Evolutionary conservation across 495 filamentous ascomycete species (phyloP).

Genomic region (Penicillium paxilli): DNA sequence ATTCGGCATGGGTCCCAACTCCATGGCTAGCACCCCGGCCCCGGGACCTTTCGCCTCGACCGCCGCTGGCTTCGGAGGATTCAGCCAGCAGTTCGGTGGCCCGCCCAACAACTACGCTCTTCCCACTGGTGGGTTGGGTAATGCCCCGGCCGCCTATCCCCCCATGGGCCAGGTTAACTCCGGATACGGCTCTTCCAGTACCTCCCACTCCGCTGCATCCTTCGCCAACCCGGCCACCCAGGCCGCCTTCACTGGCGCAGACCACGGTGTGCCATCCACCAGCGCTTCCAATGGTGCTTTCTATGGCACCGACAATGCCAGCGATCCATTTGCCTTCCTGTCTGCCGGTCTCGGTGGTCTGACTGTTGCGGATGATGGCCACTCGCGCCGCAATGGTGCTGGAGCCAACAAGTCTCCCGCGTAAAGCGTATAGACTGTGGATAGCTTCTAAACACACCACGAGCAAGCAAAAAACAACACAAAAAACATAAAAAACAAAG

Average conservation of each 20-base stretch:
- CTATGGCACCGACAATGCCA: constrained; percentile 60
- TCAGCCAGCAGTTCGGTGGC: constrained; percentile 81
- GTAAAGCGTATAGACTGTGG: constrained; percentile 27
- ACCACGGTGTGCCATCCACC: constrained; percentile 60
- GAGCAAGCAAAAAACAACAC: no score
- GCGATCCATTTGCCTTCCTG: constrained; percentile 88
- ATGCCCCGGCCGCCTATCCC: constrained; percentile 75
- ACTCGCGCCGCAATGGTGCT: constrained; percentile 74
- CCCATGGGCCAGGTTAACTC: constrained; percentile 74
- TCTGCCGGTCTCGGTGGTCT: constrained; percentile 77
- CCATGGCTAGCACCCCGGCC: constrained; percentile 82
- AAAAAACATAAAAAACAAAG: background rate
- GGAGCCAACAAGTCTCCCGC: constrained; percentile 51
- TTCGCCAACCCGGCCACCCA: constrained; percentile 94
- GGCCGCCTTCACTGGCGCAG: constrained; percentile 85
- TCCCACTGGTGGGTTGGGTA: constrained; percentile 79
- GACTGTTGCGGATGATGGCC: constrained; percentile 74
- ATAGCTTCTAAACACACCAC: constrained; percentile 8
- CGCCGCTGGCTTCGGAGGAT: constrained; percentile 74
- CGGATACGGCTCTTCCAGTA: constrained; percentile 60
- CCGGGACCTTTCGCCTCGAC: constrained; percentile 76
- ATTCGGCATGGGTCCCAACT: constrained; percentile 75
- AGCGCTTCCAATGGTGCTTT: constrained; percentile 57
- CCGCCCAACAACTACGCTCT: constrained; percentile 88
- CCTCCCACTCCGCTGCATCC: constrained; percentile 78